A percentile compares a stretch with the other conserved stretches of the same genome.
Evolutionary conservation across 176 grass and related monocot genomes (phyloP).

Genomic region (Juncus inflexus): DNA sequence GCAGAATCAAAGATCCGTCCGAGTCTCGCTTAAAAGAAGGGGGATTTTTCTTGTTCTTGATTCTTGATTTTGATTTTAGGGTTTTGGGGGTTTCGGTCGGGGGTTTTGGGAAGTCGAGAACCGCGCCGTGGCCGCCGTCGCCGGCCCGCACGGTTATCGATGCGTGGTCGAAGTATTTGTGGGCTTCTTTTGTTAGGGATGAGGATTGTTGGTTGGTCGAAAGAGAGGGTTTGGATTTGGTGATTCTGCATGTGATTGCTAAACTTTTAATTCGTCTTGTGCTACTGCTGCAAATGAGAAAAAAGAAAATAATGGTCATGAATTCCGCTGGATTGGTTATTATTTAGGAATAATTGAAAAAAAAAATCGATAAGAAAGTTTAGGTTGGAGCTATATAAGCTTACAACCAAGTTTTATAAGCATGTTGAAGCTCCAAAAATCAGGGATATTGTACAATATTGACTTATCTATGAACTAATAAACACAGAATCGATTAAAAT

Average conservation of each 20-base stretch:
- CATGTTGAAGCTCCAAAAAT: too few species aligned
- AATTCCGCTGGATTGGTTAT: not conserved
- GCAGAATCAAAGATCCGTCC: conserved; percentile 79
- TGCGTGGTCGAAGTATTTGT: conserved; percentile 95
- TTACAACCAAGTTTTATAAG: too few species aligned
- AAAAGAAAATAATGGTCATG: not conserved
- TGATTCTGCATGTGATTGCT: conserved; percentile 42
- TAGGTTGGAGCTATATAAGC: too few species aligned
- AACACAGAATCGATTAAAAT: too few species aligned
- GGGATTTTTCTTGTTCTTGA: conserved; percentile 26
- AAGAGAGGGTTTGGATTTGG: conserved; percentile 45
- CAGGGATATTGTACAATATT: too few species aligned
- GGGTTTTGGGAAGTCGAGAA: conserved; percentile 56
- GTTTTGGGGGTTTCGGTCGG: conserved; percentile 35
- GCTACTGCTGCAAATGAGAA: conserved; percentile 16
- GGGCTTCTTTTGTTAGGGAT: conserved; percentile 63
- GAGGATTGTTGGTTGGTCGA: conserved; percentile 9
- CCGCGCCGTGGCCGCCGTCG: conserved; percentile 80
- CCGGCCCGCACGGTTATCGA: conserved; percentile 62
- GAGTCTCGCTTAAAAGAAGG: conserved; percentile 78
- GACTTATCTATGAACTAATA: too few species aligned
- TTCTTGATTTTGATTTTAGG: conserved; percentile 38
- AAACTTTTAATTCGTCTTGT: conserved; percentile 11
- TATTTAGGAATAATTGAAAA: too few species aligned
- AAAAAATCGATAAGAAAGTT: too few species aligned